Base-by-base conservation (phyloP, 2,329 filamentous ascomycete species). In the Colletotrichum abscissum region DNA sequence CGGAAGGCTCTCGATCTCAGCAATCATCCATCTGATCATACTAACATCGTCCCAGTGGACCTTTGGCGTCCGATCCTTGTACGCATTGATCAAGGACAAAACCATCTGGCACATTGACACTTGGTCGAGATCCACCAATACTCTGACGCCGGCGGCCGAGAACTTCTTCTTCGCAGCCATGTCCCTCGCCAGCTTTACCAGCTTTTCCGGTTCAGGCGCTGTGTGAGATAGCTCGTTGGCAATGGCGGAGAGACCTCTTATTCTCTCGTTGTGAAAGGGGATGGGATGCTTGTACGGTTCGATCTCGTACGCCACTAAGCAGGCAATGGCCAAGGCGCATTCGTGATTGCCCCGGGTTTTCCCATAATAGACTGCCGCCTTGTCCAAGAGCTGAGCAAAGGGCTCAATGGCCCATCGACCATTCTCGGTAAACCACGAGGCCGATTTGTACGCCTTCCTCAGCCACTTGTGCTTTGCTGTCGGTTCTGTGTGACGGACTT, bases 21-120 rank as follows among this genome's bases (percentile, higher is more conserved):
- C 78, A 55, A 91, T 78, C 81, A 90, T 84, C 24, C 83, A 82
- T 60, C 78, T 82, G 2, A 88, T 88, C 63, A 84, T 79, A 2
- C 76, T 77, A 42, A 85, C 77, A 2, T 89, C 80, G 30, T 83
- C 83, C 85, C 88, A 90, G 7, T 85, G 84, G 7, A 83, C 79
- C 6, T 83, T 83, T 74, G 87, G 84, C 5, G 82, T 85, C 33
- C 79, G 75, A 0, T 84, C 84, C 1, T 81, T 84, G 58, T 85
- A 83, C 35, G 83, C 79, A 24, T 86, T 75, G 14, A 88, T 82
- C 76, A 91, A 83, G 49, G 85, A 80, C 67, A 90, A 80, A 16
- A 91, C 78, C 67, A 86, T 86, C 76, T 91, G 88, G 74, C 86
- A 88, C 63, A 90, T 80, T 11, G 86, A 87, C 3, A 88, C 84